A percentile compares a stretch with the other conserved stretches of the same genome.
These are phyloP conservation scores for Fraxinus greggii DNA, from an alignment of 305 asterid species.

Conservation along the genomic window DNA sequence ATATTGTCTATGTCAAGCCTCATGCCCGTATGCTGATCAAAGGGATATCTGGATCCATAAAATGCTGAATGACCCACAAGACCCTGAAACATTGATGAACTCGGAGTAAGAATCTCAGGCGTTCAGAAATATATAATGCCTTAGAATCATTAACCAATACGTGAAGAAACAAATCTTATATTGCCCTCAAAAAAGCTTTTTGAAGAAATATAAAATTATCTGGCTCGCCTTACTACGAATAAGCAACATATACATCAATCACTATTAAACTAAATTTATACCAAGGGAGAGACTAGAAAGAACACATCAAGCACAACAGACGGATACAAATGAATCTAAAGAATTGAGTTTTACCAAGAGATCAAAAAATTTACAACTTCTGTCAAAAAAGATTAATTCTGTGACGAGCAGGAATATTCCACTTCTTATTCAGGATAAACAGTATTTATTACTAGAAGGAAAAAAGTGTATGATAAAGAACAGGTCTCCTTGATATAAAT, in stretches of 20 bases:
- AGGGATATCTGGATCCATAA: conserved; percentile 53
- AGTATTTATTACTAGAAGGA: background rate
- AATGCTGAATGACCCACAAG: conserved; percentile 39
- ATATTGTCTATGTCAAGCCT: conserved; percentile 77
- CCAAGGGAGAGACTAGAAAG: background rate
- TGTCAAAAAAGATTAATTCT: background rate
- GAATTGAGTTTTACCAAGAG: background rate
- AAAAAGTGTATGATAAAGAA: background rate
- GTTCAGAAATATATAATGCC: conserved; percentile 1
- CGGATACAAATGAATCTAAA: background rate
- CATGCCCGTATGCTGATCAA: conserved; percentile 79
- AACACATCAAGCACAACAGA: background rate
- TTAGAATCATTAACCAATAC: background rate
- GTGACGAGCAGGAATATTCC: background rate
- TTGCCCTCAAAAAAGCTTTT: background rate
- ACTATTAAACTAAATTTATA: background rate
- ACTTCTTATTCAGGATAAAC: background rate
- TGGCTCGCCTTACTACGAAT: background rate
- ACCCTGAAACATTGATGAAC: conserved; percentile 45
- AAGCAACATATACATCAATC: background rate
- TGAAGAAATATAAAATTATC: background rate
- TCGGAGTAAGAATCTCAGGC: conserved; percentile 1
- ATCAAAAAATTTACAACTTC: background rate
- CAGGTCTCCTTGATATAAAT: background rate
- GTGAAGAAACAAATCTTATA: background rate